phyloP scores from a whole-genome alignment of 73 alveolate genomes.

The Paramecium primaurelia region DNA sequence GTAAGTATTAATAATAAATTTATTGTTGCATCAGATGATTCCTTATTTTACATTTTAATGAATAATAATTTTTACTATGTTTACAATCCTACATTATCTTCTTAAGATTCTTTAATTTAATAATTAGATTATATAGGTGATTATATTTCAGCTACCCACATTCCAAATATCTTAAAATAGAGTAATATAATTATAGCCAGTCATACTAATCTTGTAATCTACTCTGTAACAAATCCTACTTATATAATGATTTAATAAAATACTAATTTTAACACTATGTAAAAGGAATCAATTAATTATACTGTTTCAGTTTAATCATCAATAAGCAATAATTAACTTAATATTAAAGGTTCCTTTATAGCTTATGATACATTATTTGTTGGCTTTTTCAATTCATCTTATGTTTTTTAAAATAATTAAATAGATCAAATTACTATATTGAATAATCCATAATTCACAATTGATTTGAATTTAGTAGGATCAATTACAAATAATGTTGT shows the following conservation, averaged over 20 bases:
- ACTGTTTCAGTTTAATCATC: background rate
- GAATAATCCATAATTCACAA: background rate
- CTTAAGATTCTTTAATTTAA: background rate
- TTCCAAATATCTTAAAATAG: slow-evolving; percentile 14
- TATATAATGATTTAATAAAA: background rate
- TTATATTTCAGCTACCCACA: background rate
- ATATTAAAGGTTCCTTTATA: background rate
- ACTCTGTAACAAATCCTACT: background rate
- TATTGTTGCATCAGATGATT: background rate
- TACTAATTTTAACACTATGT: background rate
- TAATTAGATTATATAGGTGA: background rate
- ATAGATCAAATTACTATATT: background rate
- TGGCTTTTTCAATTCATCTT: background rate
- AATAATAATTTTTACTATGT: background rate
- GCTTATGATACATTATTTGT: background rate
- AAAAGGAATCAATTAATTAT: background rate
- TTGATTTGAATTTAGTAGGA: background rate
- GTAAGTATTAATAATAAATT: background rate
- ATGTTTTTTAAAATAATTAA: background rate
- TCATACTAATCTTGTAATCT: background rate
- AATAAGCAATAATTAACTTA: background rate
- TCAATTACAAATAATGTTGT: background rate
- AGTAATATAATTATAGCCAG: background rate
- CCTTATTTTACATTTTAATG: background rate
- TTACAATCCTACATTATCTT: background rate